Base-by-base conservation (phyloP, 371 early-diverging fungal genomes). In the Circinella umbellata region DNA sequence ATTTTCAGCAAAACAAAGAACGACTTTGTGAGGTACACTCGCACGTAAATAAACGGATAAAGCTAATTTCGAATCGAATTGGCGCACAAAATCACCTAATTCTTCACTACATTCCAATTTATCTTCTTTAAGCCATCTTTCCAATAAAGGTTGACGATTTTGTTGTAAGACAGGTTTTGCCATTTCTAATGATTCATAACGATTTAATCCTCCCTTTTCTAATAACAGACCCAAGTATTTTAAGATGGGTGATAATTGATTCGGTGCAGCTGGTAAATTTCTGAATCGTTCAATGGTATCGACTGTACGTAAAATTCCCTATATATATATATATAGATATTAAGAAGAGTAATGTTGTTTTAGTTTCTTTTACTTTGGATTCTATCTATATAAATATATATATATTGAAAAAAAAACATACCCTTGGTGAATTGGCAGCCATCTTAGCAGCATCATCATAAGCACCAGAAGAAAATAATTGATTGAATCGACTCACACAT, bases 111-210 rank as follows among this genome's bases (percentile, higher is more conserved):
- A 98, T 72, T 94, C 92, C 8, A 99, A 86, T 79, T 98, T 98
- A 76, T 99, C 97, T 77, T 98, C 98, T 84, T 98, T 98, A 65
- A 99, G 88, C 98, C 98, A 99, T 76, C 97, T 98, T 72, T 99
- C 98, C 15, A 99, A 82, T 65, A 99, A 79, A 69, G 96, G 93
- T 76, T 97, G 96, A 68, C 96, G 92, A 64, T 94, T 94, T 75
- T 97, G 97, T 18, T 87, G 88, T 37, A 98, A 83, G 8, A 98
- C 96, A 4, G 97, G 98, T 55, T 91, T 89, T 54, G 97, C 95
- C 39, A 99, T 89, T 77, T 98, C 98, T 35, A 98, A 79, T 4
- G 97, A 95, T 84, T 99, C 99, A 76, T 90, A 87, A 75, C 93
- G 91, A 89, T 98, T 99, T 62, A 99, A 85, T 63, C 90, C 89